These are phyloP conservation scores for Lachnellula hyalina DNA, from an alignment of 2,329 filamentous ascomycete genomes.

Conservation along the genomic window DNA sequence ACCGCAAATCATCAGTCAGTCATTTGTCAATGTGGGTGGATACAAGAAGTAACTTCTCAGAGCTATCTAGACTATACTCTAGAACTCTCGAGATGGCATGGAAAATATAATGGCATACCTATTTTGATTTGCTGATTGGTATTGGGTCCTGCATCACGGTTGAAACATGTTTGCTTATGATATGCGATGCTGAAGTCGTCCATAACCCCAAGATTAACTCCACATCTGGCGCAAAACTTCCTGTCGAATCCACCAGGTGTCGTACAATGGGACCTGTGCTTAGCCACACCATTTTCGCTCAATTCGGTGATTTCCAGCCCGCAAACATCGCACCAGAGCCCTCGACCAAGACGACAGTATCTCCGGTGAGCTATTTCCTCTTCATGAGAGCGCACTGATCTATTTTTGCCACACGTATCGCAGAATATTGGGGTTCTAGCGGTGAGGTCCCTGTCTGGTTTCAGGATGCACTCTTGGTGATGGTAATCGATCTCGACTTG, in stretches of 20 bases:
- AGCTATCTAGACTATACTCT: no score
- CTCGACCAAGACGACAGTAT: background rate
- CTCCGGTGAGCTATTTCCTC: conserved; percentile 1
- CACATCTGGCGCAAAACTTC: conserved; percentile 1
- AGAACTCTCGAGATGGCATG: no score
- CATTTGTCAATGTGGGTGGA: no score
- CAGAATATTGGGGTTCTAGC: background rate
- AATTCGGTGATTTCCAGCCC: background rate
- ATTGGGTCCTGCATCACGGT: background rate
- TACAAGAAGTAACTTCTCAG: no score
- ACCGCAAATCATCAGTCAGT: background rate
- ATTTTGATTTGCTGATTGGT: no score
- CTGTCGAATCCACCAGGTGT: background rate
- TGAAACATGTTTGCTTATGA: background rate
- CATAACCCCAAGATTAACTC: background rate
- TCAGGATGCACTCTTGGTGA: conserved; percentile 4
- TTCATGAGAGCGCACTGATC: conserved; percentile 1
- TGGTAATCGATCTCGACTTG: background rate
- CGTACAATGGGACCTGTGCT: background rate
- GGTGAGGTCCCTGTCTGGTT: background rate
- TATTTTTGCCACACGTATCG: conserved; percentile 4
- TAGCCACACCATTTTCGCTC: background rate
- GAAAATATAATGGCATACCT: no score
- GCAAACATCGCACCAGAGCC: conserved; percentile 1
- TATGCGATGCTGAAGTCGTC: background rate